Conservation (phyloP, 208 protist species). For the Strigomonas culicis region DNA sequence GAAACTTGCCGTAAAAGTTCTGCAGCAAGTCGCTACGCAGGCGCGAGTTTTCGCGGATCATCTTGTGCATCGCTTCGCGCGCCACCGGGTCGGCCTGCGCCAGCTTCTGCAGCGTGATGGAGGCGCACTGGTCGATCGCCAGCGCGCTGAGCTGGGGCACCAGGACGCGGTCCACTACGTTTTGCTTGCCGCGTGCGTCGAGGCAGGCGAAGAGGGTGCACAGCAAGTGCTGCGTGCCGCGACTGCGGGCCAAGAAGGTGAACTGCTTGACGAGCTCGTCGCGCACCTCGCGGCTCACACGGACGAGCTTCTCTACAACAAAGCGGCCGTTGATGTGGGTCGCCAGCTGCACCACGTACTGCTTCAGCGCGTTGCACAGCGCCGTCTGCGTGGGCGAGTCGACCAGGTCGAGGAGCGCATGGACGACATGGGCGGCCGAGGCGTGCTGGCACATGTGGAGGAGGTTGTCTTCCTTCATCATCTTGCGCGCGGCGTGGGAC, state of each 20-base stretch:
- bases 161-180: conserved; percentile 46
- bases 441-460: conserved; percentile 57
- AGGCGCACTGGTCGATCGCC: conserved; percentile 56
- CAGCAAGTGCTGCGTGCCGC: conserved; percentile 83
- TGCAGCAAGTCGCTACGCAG: conserved; percentile 65
- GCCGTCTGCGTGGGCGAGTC: conserved; percentile 57
- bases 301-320: conserved; percentile 76
- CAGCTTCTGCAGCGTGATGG: conserved; percentile 81
- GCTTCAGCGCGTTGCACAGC: conserved; percentile 65
- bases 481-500: conserved; percentile 50
- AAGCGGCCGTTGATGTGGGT: conserved; percentile 86
- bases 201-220: conserved; percentile 60
- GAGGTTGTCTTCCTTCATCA: conserved; percentile 54
- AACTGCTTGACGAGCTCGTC: conserved; percentile 74
- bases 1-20: conserved; percentile 87
- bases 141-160: conserved; percentile 44
- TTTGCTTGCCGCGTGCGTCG: conserved; percentile 57
- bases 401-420: conserved; percentile 63
- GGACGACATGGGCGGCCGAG: conserved; percentile 79
- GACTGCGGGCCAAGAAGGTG: conserved; percentile 45
- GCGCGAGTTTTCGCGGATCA: conserved; percentile 15
- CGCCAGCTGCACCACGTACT: conserved; percentile 47
- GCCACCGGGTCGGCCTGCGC: conserved; percentile 69
- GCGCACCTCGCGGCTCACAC: conserved; percentile 73
- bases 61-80: conserved; percentile 26